Conservation (phyloP, 2,329 filamentous ascomycete species). For the Hortaea werneckii region DNA sequence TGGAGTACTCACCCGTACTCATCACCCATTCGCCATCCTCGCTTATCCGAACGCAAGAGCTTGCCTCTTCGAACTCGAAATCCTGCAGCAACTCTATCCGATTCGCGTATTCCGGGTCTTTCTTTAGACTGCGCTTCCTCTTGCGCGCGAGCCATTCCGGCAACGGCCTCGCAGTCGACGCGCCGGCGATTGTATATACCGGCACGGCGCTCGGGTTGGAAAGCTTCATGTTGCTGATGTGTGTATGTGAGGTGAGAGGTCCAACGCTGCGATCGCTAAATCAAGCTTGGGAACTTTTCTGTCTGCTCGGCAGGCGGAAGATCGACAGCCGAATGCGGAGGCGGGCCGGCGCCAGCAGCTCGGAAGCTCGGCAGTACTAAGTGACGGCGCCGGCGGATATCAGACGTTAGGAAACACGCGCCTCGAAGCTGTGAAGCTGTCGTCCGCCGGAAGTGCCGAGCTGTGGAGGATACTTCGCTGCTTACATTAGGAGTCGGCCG, state of each 20-base stretch:
- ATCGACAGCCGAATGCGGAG: too few relatives aligned
- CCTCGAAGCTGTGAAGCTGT: too few relatives aligned
- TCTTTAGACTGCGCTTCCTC: conserved; percentile 82
- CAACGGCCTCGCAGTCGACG: conserved; percentile 73
- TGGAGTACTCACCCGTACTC: conserved; percentile 61
- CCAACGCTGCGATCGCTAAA: too few relatives aligned
- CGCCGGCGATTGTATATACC: conserved; percentile 91
- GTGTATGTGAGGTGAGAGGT: background rate
- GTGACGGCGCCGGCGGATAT: too few relatives aligned
- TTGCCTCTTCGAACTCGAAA: conserved; percentile 95
- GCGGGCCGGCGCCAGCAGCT: too few relatives aligned
- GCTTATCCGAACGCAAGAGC: conserved; percentile 76
- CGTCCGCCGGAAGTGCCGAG: too few relatives aligned
- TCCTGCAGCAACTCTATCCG: conserved; percentile 92
- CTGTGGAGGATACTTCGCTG: too few relatives aligned
- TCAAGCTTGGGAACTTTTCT: too few relatives aligned
- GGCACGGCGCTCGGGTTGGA: conserved; percentile 73
- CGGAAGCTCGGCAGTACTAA: too few relatives aligned
- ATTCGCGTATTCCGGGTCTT: conserved; percentile 85
- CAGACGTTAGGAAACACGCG: too few relatives aligned
- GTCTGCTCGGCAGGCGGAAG: too few relatives aligned
- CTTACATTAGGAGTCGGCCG: too few relatives aligned
- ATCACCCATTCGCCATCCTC: conserved; percentile 97
- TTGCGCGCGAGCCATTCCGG: conserved; percentile 92
- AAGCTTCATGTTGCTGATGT: conserved; percentile 56